Evolutionary conservation across 2,329 filamentous ascomycete species (phyloP).

Genomic region (Colletotrichum sojae): DNA sequence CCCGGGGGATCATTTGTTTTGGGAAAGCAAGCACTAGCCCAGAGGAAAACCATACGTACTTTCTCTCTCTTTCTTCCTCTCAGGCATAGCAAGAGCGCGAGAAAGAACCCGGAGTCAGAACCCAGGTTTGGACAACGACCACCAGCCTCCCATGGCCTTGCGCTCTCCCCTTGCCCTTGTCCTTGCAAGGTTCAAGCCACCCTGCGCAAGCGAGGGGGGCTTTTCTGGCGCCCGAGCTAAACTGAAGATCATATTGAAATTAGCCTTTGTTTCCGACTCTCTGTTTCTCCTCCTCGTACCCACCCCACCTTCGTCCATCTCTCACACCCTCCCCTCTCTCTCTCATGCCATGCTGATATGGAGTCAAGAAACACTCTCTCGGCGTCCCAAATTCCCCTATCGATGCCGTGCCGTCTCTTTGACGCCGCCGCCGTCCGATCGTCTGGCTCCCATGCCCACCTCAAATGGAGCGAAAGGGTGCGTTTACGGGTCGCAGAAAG

Average conservation of each 20-base stretch:
- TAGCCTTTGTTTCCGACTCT: conserved; percentile 43
- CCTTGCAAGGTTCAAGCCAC: conserved; percentile 40
- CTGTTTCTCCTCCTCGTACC: conserved; percentile 32
- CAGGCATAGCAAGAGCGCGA: conserved; percentile 16
- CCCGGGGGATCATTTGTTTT: conserved; percentile 36
- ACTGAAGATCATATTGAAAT: conserved; percentile 41
- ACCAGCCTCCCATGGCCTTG: conserved; percentile 6
- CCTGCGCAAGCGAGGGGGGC: conserved; percentile 41
- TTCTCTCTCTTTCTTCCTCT: neutral
- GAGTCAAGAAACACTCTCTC: conserved; percentile 33
- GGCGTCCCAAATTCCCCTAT: conserved; percentile 20
- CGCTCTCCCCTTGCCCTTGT: conserved; percentile 18
- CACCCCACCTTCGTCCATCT: conserved; percentile 6
- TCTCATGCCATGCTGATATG: conserved; percentile 34
- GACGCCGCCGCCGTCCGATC: conserved; percentile 29
- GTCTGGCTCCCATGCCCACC: conserved; percentile 1
- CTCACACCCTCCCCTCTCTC: neutral
- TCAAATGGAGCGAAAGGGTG: neutral
- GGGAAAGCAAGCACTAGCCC: conserved; percentile 34
- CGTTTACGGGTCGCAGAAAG: conserved; percentile 1
- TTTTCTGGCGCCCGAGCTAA: conserved; percentile 41
- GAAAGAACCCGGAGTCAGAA: conserved; percentile 13
- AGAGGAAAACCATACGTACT: conserved; percentile 4
- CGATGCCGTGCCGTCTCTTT: conserved; percentile 33
- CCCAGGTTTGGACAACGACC: conserved; percentile 3